Conservation (phyloP, 345 rosid species). For the Psidium friedrichsthalianum region DNA sequence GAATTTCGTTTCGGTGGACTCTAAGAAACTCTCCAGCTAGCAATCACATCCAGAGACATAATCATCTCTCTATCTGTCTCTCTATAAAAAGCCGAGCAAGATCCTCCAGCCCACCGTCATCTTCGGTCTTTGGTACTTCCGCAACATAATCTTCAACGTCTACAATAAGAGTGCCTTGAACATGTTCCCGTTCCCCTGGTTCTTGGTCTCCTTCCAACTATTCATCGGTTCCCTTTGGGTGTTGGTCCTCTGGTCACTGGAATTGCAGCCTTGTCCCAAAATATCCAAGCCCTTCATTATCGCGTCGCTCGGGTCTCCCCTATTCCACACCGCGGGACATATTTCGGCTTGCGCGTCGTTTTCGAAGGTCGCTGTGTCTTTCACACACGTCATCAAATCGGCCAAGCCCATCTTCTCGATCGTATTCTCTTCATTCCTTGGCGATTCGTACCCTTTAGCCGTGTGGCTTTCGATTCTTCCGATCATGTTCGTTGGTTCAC, state of each 20-base stretch:
- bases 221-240: slow-evolving; percentile 92
- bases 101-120: slow-evolving; percentile 54
- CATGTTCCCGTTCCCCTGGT: slow-evolving; percentile 92
- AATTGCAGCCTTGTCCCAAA: slow-evolving; percentile 74
- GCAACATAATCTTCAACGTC: slow-evolving; percentile 86
- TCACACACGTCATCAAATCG: slow-evolving; percentile 95
- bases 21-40: too few species aligned
- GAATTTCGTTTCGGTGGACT: too few species aligned
- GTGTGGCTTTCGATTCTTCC: slow-evolving; percentile 94
- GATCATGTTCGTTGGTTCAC: slow-evolving; percentile 83
- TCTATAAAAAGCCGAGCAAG: slow-evolving; percentile 34
- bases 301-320: slow-evolving; percentile 90
- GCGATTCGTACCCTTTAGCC: slow-evolving; percentile 74
- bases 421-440: slow-evolving; percentile 77
- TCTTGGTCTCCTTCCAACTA: slow-evolving; percentile 90
- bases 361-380: slow-evolving; percentile 95
- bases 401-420: slow-evolving; percentile 96
- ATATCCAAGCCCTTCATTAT: slow-evolving; percentile 71
- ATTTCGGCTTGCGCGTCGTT: slow-evolving; percentile 95
- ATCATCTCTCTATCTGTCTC: too few species aligned
- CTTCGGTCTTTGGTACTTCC: slow-evolving; percentile 88
- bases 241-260: slow-evolving; percentile 68
- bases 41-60: too few species aligned
- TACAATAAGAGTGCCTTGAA: slow-evolving; percentile 85
- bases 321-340: slow-evolving; percentile 93